Base-by-base conservation (phyloP, 2,329 filamentous ascomycete species). In the Neopestalotiopsis rosae region DNA sequence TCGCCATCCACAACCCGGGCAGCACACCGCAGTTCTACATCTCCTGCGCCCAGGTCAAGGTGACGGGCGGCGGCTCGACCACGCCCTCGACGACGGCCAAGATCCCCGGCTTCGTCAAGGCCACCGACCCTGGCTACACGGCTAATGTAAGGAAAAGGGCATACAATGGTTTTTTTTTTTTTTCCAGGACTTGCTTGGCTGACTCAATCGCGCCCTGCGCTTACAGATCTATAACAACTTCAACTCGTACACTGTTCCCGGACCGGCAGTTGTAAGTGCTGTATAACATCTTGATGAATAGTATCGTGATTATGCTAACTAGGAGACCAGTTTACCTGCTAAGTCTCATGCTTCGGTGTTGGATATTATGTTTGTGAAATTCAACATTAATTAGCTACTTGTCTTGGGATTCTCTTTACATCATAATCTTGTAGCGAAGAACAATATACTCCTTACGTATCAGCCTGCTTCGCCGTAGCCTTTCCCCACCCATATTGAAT, bases 1-100 rank as follows among this genome's bases (percentile, higher is more conserved):
- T 91, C 63, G 89, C 87, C 34, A 87, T 91, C 62, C 89, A 91
- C 81, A 84, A 86, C 70, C 84, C 81, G 3, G 84, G 82, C 20
- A 76, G 76, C 40, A 80, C 80, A 62, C 82, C 83, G n/a, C 80
- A 83, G 76, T 84, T 86, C 72, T 85, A 86, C 70, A 74, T 82
- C 58, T 78, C 77, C 71, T 87, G 84, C 69, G 84, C 81, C 1
- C 84, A 86, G 70, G 74, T 86, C 72, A 82, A 79, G 30, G 79
- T 86, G 40, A 79, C 77, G 1, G 84, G 83, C 30, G 83, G 83
- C 34, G 79, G 79, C 14, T 79, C 72, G 73, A 73, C 72, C 34
- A 77, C 72, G 7, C 79, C 81, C 28, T 69, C 74, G 3, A 76
- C 79, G 9, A 81, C 80, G 0, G 78, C 75, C 38, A 75, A 75